Percentiles rank a stretch among this genome's conserved stretches.
These are phyloP conservation scores for Radiomyces spectabilis DNA, from an alignment of 192 early-diverging fungal species.

Conservation along the genomic window DNA sequence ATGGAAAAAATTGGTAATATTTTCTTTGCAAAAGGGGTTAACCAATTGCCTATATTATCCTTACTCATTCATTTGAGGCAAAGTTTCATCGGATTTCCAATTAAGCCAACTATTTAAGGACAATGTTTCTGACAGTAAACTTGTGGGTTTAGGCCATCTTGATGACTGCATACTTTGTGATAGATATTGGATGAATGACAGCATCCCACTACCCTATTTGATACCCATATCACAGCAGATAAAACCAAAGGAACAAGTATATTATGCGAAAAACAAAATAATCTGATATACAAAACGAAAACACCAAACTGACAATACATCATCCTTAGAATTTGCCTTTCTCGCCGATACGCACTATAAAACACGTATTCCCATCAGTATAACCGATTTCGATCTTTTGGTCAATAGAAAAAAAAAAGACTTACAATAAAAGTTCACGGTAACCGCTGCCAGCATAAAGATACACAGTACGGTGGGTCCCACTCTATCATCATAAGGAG, in stretches of 20 bases:
- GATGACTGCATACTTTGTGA: too few species aligned
- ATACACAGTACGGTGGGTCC: slow-evolving; percentile 69
- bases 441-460: slow-evolving; percentile 53
- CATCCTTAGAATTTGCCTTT: neutral
- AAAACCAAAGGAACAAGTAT: neutral
- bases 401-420: neutral
- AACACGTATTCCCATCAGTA: neutral
- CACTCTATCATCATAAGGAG: slow-evolving; percentile 73
- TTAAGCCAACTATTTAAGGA: neutral
- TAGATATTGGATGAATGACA: too few species aligned
- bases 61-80: slow-evolving; percentile 32
- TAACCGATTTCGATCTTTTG: too few species aligned
- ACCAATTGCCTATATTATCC: slow-evolving; percentile 32
- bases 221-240: neutral
- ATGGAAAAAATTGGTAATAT: slow-evolving; percentile 16
- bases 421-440: slow-evolving; percentile 64
- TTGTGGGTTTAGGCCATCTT: neutral
- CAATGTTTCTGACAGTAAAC: neutral
- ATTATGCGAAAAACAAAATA: neutral
- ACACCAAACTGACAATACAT: neutral
- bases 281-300: neutral
- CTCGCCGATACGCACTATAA: neutral
- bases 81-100: neutral
- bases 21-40: slow-evolving; percentile 16
- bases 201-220: neutral